phyloP scores from a whole-genome alignment of 495 filamentous ascomycete genomes.

The Poronia punctata region DNA sequence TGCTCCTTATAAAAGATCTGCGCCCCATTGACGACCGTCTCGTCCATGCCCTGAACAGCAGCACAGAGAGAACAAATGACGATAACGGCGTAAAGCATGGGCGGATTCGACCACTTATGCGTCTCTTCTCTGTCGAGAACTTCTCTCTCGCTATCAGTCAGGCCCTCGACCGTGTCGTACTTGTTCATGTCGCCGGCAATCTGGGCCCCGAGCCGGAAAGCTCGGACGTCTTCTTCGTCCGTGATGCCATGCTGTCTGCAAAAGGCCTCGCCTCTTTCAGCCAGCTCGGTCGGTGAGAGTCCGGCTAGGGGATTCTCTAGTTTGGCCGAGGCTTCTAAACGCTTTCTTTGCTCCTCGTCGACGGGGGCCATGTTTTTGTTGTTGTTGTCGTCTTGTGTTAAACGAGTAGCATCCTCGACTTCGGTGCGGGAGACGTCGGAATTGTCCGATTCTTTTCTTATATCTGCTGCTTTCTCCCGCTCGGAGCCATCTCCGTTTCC shows the following conservation, averaged over 20 bases:
- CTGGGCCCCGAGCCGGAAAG: conserved; percentile 67
- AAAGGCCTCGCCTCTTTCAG: conserved; percentile 57
- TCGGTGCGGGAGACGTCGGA: conserved; percentile 17
- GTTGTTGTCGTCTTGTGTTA: conserved; percentile 2
- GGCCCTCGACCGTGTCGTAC: conserved; percentile 47
- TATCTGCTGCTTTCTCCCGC: conserved; percentile 8
- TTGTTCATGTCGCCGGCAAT: conserved; percentile 40
- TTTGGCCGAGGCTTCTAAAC: conserved; percentile 26
- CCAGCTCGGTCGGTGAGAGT: conserved; percentile 51
- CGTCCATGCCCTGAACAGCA: conserved; percentile 60
- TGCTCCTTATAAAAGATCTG: conserved; percentile 59
- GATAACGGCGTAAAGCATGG: conserved; percentile 58
- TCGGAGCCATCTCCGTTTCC: conserved; percentile 5
- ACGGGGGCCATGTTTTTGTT: conserved; percentile 8
- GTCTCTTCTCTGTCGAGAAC: conserved; percentile 55
- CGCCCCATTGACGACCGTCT: conserved; percentile 75
- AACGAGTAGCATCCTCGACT: conserved; percentile 11
- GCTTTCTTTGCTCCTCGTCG: conserved; percentile 17
- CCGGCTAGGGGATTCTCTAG: conserved; percentile 67
- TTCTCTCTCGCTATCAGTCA: conserved; percentile 51
- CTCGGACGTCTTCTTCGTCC: conserved; percentile 56
- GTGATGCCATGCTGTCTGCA: conserved; percentile 56
- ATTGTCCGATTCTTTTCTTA: conserved; percentile 16
- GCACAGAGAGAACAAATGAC: conserved; percentile 46
- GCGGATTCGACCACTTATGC: conserved; percentile 68